phyloP scores from a whole-genome alignment of 2,329 filamentous ascomycete species.

The Fusarium cyanostomum region DNA sequence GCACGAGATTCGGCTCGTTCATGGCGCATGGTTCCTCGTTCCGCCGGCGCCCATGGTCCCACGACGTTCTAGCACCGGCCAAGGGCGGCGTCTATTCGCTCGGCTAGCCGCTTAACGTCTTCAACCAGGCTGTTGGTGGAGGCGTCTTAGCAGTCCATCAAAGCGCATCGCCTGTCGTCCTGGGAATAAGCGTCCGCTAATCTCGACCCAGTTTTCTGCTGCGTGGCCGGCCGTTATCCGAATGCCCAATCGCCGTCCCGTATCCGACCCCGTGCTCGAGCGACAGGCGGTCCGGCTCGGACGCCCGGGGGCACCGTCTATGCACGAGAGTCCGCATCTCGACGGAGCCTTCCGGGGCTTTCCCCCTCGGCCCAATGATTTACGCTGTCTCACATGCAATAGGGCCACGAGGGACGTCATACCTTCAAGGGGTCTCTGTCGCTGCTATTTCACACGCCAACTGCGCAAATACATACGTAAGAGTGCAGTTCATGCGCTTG shows the following conservation, averaged over 20 bases:
- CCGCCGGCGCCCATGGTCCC: conserved; percentile 14
- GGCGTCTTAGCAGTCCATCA: background rate
- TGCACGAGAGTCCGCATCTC: conserved; percentile 10
- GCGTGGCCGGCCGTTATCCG: conserved; percentile 17
- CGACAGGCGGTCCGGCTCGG: conserved; percentile 43
- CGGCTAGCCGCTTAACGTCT: conserved; percentile 22
- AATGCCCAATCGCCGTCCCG: conserved; percentile 44
- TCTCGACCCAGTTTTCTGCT: conserved; percentile 31
- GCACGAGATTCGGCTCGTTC: background rate
- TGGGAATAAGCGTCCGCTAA: conserved; percentile 43
- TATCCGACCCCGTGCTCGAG: conserved; percentile 47
- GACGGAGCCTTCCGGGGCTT: conserved; percentile 22
- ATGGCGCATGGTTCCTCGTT: background rate
- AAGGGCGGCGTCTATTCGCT: background rate
- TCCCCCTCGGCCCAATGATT: conserved; percentile 23
- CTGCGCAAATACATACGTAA: conserved; percentile 6
- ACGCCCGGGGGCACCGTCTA: conserved; percentile 16
- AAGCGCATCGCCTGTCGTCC: conserved; percentile 8
- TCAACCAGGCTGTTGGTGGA: rapidly evolving
- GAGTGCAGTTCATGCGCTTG: background rate
- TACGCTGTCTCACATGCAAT: conserved; percentile 26
- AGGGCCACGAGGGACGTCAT: conserved; percentile 30
- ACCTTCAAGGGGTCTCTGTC: background rate
- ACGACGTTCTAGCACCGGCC: conserved; percentile 19
- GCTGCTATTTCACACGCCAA: background rate